Evolutionary conservation across 768 basidiomycete genomes (phyloP).

Genomic region (Kwoniella bestiolae): DNA sequence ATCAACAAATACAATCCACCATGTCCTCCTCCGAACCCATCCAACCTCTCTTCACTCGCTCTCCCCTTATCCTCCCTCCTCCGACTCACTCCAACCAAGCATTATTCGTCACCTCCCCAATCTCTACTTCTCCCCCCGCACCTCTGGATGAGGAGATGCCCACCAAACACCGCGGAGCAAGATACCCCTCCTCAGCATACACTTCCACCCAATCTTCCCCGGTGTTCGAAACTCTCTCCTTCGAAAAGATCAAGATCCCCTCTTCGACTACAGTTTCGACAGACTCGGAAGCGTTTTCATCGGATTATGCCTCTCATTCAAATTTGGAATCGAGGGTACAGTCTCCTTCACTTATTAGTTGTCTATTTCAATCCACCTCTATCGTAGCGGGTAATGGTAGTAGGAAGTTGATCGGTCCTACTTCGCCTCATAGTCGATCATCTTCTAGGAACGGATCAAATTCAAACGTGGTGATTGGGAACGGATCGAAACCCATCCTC

Average conservation of each 20-base stretch:
- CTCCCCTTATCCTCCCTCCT: constrained; percentile 8
- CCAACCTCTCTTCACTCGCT: constrained; percentile 21
- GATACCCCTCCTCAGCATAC: constrained; percentile 14
- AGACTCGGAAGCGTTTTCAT: constrained; percentile 15
- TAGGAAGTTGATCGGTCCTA: neutral
- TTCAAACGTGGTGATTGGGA: neutral
- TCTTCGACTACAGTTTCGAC: constrained; percentile 18
- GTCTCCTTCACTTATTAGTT: constrained; percentile 15
- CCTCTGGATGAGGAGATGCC: neutral
- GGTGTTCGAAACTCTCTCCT: constrained; percentile 10
- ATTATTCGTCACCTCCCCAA: constrained; percentile 15
- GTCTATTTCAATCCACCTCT: constrained; percentile 4
- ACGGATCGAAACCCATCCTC: constrained; percentile 12
- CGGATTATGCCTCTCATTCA: constrained; percentile 7
- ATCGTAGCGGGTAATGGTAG: constrained; percentile 1
- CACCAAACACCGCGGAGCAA: neutral
- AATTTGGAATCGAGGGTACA: constrained; percentile 3
- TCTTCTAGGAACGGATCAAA: neutral
- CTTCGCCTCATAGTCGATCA: constrained; percentile 1
- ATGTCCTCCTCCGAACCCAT: constrained; percentile 11
- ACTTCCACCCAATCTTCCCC: constrained; percentile 12
- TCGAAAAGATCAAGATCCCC: constrained; percentile 6
- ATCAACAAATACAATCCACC: too few relatives aligned
- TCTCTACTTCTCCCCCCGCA: constrained; percentile 8
- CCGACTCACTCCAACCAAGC: neutral